Base-by-base conservation (phyloP, 306 rosid species). In the Gleditsia sinensis region DNA sequence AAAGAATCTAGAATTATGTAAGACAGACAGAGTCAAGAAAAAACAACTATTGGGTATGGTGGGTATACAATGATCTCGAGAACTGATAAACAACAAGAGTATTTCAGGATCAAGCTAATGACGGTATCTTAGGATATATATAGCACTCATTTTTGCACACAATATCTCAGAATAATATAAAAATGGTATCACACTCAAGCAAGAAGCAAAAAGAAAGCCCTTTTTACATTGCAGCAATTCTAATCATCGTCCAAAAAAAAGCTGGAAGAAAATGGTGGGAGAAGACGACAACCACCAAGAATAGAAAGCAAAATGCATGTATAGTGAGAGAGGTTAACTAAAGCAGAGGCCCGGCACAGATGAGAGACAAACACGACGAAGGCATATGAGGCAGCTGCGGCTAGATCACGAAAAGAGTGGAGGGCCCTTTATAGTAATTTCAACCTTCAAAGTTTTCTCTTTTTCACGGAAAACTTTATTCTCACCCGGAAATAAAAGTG, bases 61-160 rank as follows among this genome's bases (percentile, higher is more conserved):
- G n/a, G 48, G 9, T 2, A 19, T 53, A 19, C 27, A 20, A n/a
- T 20, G 45, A 67, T 67, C 58, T 48, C 59, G 46, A 34, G 62
- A 10, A n/a, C 43, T 3, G 11, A 54, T 42, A 14, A 51, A 12
- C 16, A 56, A 27, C 11, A 40, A 13, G 76, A 61, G 27, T 23
- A 25, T 54, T 68, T 8, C 8, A 63, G 54, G 78, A 74, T 83
- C 86, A 63, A 42, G 63, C 53, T 3, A 78, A 39, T 30, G 33
- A 75, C 19, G 5, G 50, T 55, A 17, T 61, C 72, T 30, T 55
- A 65, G 23, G 19, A 40, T n/a, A 27, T 48, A 19, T 21, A 1
- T 7, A 8, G 64, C 50, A 59, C 60, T 69, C 55, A 7, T 64
- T 69, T 67, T 59, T 37, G 13, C 36, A 72, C 67, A 24, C 4